Percentiles rank a stretch among this genome's conserved stretches.
phyloP scores from a whole-genome alignment of 257 asterid genomes.

The Dorcoceras hygrometricum region DNA sequence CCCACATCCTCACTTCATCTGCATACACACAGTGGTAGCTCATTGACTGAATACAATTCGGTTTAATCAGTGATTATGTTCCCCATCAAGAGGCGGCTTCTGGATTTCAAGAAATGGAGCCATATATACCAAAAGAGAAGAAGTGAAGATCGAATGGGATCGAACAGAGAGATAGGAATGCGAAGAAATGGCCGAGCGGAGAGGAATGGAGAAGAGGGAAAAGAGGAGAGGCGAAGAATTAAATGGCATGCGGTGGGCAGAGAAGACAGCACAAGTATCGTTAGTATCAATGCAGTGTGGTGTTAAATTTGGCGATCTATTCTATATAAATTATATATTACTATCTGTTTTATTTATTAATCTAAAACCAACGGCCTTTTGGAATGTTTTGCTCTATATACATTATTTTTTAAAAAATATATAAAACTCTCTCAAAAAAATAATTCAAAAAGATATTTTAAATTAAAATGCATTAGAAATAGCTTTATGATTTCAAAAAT shows the following conservation, averaged over 20 bases:
- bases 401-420: no score
- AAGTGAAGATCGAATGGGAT: background rate
- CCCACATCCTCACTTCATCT: constrained; percentile 75
- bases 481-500: no score
- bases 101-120: constrained; percentile 43
- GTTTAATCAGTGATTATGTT: no score
- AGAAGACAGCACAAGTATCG: constrained; percentile 52
- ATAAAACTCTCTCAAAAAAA: no score
- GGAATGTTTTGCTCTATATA: no score
- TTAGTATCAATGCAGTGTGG: constrained; percentile 42
- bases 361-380: background rate
- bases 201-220: constrained; percentile 27
- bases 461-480: no score
- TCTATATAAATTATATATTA: constrained; percentile 27
- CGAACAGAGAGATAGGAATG: background rate
- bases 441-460: no score
- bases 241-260: constrained; percentile 52
- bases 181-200: constrained; percentile 16
- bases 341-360: background rate
- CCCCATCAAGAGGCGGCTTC: no score
- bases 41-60: no score
- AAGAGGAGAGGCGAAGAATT: constrained; percentile 28
- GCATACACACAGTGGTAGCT: background rate
- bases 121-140: constrained; percentile 21
- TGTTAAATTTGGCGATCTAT: constrained; percentile 60